A percentile compares a stretch with the other conserved stretches of the same genome.
Evolutionary conservation across 768 basidiomycete genomes (phyloP).

Genomic region (Pleurotus platypus): DNA sequence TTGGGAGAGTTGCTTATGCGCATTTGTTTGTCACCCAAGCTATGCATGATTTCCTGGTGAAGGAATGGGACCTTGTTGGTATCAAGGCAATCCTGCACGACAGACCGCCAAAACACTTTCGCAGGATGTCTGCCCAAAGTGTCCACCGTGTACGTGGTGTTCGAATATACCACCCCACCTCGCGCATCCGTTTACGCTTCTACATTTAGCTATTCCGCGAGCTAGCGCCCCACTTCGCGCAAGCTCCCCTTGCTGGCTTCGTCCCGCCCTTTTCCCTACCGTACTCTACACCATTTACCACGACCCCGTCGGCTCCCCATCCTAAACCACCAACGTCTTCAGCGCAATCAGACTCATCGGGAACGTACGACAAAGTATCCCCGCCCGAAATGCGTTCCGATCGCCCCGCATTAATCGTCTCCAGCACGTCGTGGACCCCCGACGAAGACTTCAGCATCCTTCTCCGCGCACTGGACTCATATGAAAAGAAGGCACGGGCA

Average conservation of each 20-base stretch:
- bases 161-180: background rate
- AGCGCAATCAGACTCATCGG: conserved; percentile 10
- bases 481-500: conserved; percentile 56
- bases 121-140: conserved; percentile 63
- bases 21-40: conserved; percentile 93
- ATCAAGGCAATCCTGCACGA: conserved; percentile 80
- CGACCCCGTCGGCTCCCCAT: conserved; percentile 23
- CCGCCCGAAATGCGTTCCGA: conserved; percentile 57
- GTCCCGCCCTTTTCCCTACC: conserved; percentile 47
- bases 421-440: conserved; percentile 95
- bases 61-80: conserved; percentile 83
- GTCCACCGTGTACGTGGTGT: conserved; percentile 64
- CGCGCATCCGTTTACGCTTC: background rate
- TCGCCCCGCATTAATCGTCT: conserved; percentile 83
- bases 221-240: background rate
- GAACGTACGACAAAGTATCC: conserved; percentile 29
- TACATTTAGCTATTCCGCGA: conserved; percentile 3
- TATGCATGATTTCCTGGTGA: conserved; percentile 69
- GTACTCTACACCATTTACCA: conserved; percentile 64
- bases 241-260: conserved; percentile 33
- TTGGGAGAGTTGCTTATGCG: conserved; percentile 78
- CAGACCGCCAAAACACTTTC: conserved; percentile 85
- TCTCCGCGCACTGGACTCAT: conserved; percentile 65
- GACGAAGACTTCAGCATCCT: conserved; percentile 94
- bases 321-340: background rate